Evolutionary conservation across 768 basidiomycete species (phyloP).

Genomic region (Boletus vinaceobasis): DNA sequence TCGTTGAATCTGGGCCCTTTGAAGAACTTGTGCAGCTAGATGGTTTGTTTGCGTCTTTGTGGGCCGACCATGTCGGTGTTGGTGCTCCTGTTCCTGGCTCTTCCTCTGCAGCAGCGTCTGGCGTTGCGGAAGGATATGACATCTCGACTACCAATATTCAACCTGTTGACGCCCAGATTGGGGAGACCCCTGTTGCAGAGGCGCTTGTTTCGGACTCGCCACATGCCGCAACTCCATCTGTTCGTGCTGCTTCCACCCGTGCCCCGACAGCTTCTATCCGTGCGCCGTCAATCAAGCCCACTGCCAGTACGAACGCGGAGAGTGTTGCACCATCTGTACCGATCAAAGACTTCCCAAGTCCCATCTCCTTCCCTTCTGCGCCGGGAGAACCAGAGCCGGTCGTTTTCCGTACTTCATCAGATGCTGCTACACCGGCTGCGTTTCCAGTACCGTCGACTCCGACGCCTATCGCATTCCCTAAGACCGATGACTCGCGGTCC

Average conservation of each 20-base stretch:
- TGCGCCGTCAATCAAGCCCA: conserved; percentile 22
- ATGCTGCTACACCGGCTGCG: conserved; percentile 24
- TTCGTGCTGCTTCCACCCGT: conserved; percentile 15
- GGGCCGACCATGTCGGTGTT: conserved; percentile 78
- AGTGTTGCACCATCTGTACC: conserved; percentile 29
- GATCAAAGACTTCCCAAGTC: conserved; percentile 23
- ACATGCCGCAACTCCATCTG: conserved; percentile 10
- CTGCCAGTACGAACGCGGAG: conserved; percentile 19
- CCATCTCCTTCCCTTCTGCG: conserved; percentile 34
- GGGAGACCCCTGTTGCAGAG: conserved; percentile 21
- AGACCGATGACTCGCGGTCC: conserved; percentile 33
- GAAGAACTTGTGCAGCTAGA: conserved; percentile 69
- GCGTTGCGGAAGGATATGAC: conserved; percentile 28
- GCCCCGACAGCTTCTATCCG: conserved; percentile 17
- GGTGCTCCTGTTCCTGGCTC: conserved; percentile 40
- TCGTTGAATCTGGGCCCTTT: conserved; percentile 80
- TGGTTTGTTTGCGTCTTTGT: conserved; percentile 81
- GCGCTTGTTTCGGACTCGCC: conserved; percentile 14
- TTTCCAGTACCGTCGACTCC: conserved; percentile 36
- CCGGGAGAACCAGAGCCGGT: conserved; percentile 8
- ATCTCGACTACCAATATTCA: conserved; percentile 17
- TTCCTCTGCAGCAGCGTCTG: conserved; percentile 24
- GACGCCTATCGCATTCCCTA: conserved; percentile 41
- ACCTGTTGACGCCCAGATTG: conserved; percentile 3
- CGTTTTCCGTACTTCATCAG: conserved; percentile 8